Base-by-base conservation (phyloP, 129 eudicot species). In the Chrysanthemum makinoi region DNA sequence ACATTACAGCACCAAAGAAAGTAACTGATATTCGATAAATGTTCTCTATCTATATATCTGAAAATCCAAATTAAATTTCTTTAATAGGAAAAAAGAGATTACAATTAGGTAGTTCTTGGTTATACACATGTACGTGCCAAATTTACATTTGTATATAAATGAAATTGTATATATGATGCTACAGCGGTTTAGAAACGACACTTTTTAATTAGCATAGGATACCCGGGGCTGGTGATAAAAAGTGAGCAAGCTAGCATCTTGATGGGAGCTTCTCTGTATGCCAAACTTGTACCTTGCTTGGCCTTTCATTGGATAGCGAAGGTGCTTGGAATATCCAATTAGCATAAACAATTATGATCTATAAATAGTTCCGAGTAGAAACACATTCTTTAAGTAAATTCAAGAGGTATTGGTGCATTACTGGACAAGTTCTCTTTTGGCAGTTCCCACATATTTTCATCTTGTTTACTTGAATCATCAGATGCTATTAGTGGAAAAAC, bases 271-370 rank as follows among this genome's bases (percentile, higher is more conserved):
- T 14, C 10, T 8, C 10, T 44, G 10, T 16, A 71, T 71, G 46
- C 24, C 57, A 71, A 17, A 57, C 22, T 20, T 71, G 39, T 57
- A 71, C 77, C 62, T 17, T 44, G 18, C 24, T 72, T 59, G 39
- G 15, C 22, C 66, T 10, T 65, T 70, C 33, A 22, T 24, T 57
- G 26, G 10, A 58, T 2, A 12, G 19, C 50, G 63, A 47, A 61
- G 58, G 68, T 62, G 62, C 62, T 73, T 62, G 39, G 77, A 49
- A 73, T 73, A 73, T 73, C 77, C 77, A 73, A 26, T 5, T 73
- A 26, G 68, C 61, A 72, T 26, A 61, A 58, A 72, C 14, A 49
- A 14, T 48, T 24, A 20, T 72, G 60, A 72, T 26, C 35, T 61
- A 72, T 72, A 72, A n/a, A 52, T 72, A 72, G 77, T 48, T 20